Percentiles rank a stretch among this genome's conserved stretches.
Evolutionary conservation across 371 early-diverging fungal genomes (phyloP).

Genomic region (Mucor irregularis): DNA sequence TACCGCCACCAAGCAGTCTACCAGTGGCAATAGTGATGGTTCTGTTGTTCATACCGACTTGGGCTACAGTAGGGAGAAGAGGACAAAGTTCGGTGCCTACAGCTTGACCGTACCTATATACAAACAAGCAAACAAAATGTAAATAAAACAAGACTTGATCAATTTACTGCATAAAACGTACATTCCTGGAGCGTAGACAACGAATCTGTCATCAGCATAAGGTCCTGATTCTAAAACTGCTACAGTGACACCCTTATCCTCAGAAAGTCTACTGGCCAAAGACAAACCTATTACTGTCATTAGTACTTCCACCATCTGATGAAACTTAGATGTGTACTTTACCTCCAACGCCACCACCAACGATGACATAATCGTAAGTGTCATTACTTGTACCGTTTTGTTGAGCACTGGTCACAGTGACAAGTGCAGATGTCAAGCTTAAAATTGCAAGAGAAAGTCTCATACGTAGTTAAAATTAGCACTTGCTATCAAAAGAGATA

Average conservation of each 20-base stretch:
- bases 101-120: slow-evolving; percentile 22
- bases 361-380: slow-evolving; percentile 18
- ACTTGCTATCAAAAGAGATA: too few species aligned
- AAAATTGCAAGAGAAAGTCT: too few species aligned
- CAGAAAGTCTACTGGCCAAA: slow-evolving; percentile 16
- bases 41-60: slow-evolving; percentile 11
- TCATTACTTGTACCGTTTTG: not conserved
- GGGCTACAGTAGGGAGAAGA: slow-evolving; percentile 14
- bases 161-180: not conserved
- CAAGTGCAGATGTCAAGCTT: too few species aligned
- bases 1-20: slow-evolving; percentile 18
- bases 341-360: slow-evolving; percentile 20
- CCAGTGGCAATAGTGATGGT: slow-evolving; percentile 13
- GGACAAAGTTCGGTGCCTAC: slow-evolving; percentile 18
- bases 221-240: slow-evolving; percentile 19
- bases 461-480: too few species aligned
- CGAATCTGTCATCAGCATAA: slow-evolving; percentile 12
- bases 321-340: too few species aligned
- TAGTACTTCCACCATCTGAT: too few species aligned
- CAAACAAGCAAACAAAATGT: not conserved
- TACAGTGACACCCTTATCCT: slow-evolving; percentile 14
- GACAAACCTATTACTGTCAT: slow-evolving; percentile 7
- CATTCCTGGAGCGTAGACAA: slow-evolving; percentile 19
- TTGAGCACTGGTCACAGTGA: not conserved
- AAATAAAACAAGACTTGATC: not conserved